Percentiles rank a stretch among this genome's conserved stretches.
These are phyloP conservation scores for Blastosporella zonata DNA, from an alignment of 1,284 basidiomycete genomes.

Conservation along the genomic window DNA sequence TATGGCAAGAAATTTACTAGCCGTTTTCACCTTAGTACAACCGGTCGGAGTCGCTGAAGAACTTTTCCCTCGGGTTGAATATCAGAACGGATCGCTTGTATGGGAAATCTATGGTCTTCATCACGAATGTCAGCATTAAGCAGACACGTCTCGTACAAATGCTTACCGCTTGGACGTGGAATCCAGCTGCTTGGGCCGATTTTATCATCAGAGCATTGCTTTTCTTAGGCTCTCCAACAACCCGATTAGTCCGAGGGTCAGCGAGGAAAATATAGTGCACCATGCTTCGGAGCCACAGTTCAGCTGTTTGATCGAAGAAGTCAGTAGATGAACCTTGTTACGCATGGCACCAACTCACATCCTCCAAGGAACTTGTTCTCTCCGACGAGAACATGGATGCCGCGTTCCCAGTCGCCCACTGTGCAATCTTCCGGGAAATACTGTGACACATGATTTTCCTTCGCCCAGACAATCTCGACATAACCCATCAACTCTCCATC, in stretches of 20 bases:
- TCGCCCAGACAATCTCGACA: constrained; percentile 49
- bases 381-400: constrained; percentile 47
- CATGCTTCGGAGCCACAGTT: constrained; percentile 43
- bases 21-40: constrained; percentile 3
- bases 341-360: constrained; percentile 29
- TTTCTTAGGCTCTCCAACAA: constrained; percentile 46
- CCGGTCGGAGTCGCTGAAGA: constrained; percentile 23
- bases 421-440: constrained; percentile 34
- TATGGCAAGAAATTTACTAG: neutral
- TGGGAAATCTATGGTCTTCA: constrained; percentile 32
- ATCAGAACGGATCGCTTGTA: constrained; percentile 28
- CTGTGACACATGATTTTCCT: constrained; percentile 44
- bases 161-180: constrained; percentile 34
- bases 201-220: constrained; percentile 35
- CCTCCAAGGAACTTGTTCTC: constrained; percentile 48
- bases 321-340: neutral
- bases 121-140: neutral
- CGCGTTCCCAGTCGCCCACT: constrained; percentile 49
- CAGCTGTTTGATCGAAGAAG: constrained; percentile 30
- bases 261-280: constrained; percentile 48
- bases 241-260: constrained; percentile 44
- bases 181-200: constrained; percentile 27
- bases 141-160: neutral
- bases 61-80: constrained; percentile 27
- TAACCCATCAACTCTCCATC: constrained; percentile 55